Evolutionary conservation across 805 yeast genomes (phyloP), one percentile per base, ranked within the genome.

Genomic region (Maudiozyma barnettii): DNA sequence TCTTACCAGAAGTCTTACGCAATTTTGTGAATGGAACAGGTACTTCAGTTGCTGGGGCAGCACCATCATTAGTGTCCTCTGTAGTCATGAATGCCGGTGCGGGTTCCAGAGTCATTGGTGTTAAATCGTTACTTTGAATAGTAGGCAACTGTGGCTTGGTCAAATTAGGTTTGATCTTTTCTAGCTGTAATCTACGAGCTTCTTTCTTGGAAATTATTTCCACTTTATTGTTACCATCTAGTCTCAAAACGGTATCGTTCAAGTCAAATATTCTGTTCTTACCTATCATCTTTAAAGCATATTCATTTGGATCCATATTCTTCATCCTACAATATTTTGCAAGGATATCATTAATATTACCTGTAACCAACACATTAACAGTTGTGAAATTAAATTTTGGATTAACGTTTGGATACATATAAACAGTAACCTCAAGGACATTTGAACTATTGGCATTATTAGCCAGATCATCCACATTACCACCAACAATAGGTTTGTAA

Each of bases 181-280:
- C 65, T 16, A 70, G 51, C 3, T 57, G 58, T 21, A 68, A 43
- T 10, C 58, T 60, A 42, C 75, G 65, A 0, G 76, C 71, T 22
- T 68, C 70, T 44, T 65, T 63, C 51, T 67, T 71, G 1, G 75
- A 67, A 3, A 76, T 57, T 5, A 72, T 57, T 46, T 75, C 79
- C 18, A 76, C 58, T 16, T 60, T 61, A 46, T 60, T 57, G 41
- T 66, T 62, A 4, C 72, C 74, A 52, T 72, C 75, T 10, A 76
- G 57, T 3, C 73, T 59, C 26, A 67, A 60, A 23, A 75, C 66
- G 3, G 68, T 62, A 44, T 68, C 72, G 36, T 69, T 67, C n/a
- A 69, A 50, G 47, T 71, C 70, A 7, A 67, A 48, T 1, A 60
- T 46, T 3, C 53, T 45, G 16, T 60, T 59, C 39, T 68, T 67